These are phyloP conservation scores for Barnettozyma pratensis DNA, from an alignment of 805 yeast genomes.

Conservation along the genomic window DNA sequence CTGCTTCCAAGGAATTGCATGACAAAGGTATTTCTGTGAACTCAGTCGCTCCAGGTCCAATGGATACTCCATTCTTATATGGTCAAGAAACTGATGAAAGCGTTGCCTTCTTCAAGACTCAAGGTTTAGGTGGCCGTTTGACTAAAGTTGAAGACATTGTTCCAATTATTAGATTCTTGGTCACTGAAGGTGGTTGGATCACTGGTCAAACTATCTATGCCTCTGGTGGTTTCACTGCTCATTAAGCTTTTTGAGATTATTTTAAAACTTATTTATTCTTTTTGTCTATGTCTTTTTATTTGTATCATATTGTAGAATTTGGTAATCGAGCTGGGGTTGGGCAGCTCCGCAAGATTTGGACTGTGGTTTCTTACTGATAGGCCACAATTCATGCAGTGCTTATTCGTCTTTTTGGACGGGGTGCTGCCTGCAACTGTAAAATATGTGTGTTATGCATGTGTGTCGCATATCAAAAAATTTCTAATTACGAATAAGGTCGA, in stretches of 20 bases:
- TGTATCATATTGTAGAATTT: not conserved
- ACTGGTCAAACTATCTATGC: constrained; percentile 66
- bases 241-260: constrained; percentile 22
- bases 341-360: too few relatives aligned
- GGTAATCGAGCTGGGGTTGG: too few relatives aligned
- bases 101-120: constrained; percentile 51
- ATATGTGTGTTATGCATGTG: too few relatives aligned
- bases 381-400: too few relatives aligned
- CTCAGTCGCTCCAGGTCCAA: constrained; percentile 61
- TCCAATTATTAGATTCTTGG: constrained; percentile 56
- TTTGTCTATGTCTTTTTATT: constrained; percentile 24
- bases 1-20: constrained; percentile 50
- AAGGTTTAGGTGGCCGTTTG: constrained; percentile 42
- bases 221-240: constrained; percentile 64
- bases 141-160: constrained; percentile 58
- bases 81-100: constrained; percentile 51
- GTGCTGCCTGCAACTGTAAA: too few relatives aligned
- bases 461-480: too few relatives aligned
- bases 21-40: constrained; percentile 44
- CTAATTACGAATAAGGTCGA: too few relatives aligned
- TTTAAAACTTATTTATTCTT: constrained; percentile 39
- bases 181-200: constrained; percentile 63
- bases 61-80: constrained; percentile 63
- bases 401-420: too few relatives aligned
- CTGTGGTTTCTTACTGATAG: too few relatives aligned